Conservation (phyloP, 2,329 filamentous ascomycete species). For the Rasamsonia emersonii region DNA sequence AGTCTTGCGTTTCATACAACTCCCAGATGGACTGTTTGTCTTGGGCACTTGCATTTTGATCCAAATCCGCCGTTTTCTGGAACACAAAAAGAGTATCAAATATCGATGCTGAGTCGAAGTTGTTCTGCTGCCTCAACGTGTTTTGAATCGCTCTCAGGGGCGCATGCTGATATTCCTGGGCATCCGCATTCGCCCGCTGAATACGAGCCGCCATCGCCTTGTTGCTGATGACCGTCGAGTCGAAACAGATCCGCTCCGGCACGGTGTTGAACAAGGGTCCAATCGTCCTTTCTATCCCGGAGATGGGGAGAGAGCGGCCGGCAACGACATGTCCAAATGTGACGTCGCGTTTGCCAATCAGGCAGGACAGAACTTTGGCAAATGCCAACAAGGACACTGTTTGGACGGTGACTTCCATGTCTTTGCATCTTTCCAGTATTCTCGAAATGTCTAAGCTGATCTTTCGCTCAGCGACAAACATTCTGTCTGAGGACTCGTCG, state of each 20-base stretch:
- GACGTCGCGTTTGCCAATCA: slow-evolving; percentile 25
- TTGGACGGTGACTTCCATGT: slow-evolving; percentile 22
- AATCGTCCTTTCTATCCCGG: slow-evolving; percentile 28
- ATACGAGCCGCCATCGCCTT: slow-evolving; percentile 29
- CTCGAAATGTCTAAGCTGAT: slow-evolving; percentile 13
- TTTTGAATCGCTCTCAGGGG: slow-evolving; percentile 43
- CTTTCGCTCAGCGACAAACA: slow-evolving; percentile 13
- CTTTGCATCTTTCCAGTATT: slow-evolving; percentile 15
- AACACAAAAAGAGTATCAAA: slow-evolving; percentile 49
- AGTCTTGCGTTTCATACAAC: slow-evolving; percentile 14
- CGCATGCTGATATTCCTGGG: slow-evolving; percentile 43
- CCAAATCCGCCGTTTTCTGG: slow-evolving; percentile 28
- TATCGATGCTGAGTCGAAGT: slow-evolving; percentile 20
- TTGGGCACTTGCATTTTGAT: slow-evolving; percentile 4
- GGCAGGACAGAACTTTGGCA: slow-evolving; percentile 19
- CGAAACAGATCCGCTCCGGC: slow-evolving; percentile 26
- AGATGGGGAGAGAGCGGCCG: slow-evolving; percentile 29
- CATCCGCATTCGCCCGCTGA: slow-evolving; percentile 38
- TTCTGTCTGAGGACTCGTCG: slow-evolving; percentile 6
- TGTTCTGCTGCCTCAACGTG: slow-evolving; percentile 28
- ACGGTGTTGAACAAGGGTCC: slow-evolving; percentile 35
- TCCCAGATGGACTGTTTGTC: slow-evolving; percentile 17
- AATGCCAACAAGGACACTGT: slow-evolving; percentile 21
- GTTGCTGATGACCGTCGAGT: slow-evolving; percentile 32
- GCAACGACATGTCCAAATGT: slow-evolving; percentile 33